Evolutionary conservation across 208 protist species (phyloP), one percentile per base, ranked within the genome.

Genomic region (Tritrichomonas foetus): DNA sequence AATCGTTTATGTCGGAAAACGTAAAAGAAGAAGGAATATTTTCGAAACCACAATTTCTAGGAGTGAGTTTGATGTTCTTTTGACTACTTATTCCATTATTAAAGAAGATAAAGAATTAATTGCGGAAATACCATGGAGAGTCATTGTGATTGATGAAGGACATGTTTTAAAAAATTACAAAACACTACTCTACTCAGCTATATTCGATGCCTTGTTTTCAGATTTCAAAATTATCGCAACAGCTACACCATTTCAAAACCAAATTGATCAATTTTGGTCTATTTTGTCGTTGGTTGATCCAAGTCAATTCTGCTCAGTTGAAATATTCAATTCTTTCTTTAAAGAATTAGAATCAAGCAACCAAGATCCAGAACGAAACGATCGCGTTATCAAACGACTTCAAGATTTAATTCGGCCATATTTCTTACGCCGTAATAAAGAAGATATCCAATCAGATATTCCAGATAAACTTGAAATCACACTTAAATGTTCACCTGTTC

Each of bases 401-500:
- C 95, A 96, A 36, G 66, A 94, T 2, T 44, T 93, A 9, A 66
- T 97, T 47, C 55, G 94, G 82, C 95, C 96, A n/a, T 97, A 95
- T 64, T 66, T 97, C 14, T 75, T 97, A 66, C 97, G 98, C 33
- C 97, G 99, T 94, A 97, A 98, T 50, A 99, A 99, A 94, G 96
- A 96, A 33, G 96, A 98, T 50, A 97, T 99, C 27, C 3, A 25
- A 2, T 20, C 57, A 14, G 25, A 89, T 9, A 89, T 89, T 33
- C 41, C 78, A 89, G 47, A 47, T 13, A 89, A 89, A 57, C 16
- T 53, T 49, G 78, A 89, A 89, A n/a, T 89, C 57, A 89, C 78
- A 39, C 2, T 89, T 11, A 89, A 89, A 57, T 5, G 2, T 57
- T 50, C 47, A 22, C 78, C 78, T 33, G 16, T 27, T 20, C 47